Base-by-base conservation (phyloP, 1,284 basidiomycete species). In the Ustilago trichophora region DNA sequence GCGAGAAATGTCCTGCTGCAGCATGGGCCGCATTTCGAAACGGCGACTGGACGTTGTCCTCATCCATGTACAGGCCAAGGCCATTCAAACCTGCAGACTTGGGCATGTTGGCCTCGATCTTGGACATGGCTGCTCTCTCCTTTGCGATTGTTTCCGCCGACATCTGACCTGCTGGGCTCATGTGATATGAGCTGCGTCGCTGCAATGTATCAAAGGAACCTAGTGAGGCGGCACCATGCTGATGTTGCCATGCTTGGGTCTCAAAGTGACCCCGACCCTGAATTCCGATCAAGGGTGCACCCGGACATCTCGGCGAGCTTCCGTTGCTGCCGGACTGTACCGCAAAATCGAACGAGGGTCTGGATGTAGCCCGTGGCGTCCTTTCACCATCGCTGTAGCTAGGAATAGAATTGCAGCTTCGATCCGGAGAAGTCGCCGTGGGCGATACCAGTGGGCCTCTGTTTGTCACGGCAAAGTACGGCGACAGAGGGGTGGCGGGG, bases 401-500 rank as follows among this genome's bases (percentile, higher is more conserved):
- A 5, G 19, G 19, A 29, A 22, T 15, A 5, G 34, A 40, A 8
- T 6, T 40, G 5, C n/a, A n/a, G n/a, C n/a, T n/a, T n/a, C 34
- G 38, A n/a, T 42, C 32, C 6, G 54, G 37, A 0, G 55, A 44
- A 18, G 24, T 31, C 9, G 34, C 31, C 3, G 41, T 53, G 3
- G 64, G 53, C 8, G 64, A 67, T 1, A 53, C 16, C 4, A 40
- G 27, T 3, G 52, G 43, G 7, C 19, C 42, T 26, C 19, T n/a
- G 27, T 18, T 31, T 3, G 38, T 11, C 6, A 13, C 18, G 9
- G n/a, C 26, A 29, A 67, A 67, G 36, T 49, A 67, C 0, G 64
- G 64, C 10, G 57, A 57, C 13, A 67, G 41, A 16, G 64, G 64
- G n/a, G 64, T 67, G 8, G 48, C 57, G 11, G 53, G 64, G 2